These are phyloP conservation scores for Cystobasidium ongulense DNA, from an alignment of 768 basidiomycete genomes.

Conservation along the genomic window DNA sequence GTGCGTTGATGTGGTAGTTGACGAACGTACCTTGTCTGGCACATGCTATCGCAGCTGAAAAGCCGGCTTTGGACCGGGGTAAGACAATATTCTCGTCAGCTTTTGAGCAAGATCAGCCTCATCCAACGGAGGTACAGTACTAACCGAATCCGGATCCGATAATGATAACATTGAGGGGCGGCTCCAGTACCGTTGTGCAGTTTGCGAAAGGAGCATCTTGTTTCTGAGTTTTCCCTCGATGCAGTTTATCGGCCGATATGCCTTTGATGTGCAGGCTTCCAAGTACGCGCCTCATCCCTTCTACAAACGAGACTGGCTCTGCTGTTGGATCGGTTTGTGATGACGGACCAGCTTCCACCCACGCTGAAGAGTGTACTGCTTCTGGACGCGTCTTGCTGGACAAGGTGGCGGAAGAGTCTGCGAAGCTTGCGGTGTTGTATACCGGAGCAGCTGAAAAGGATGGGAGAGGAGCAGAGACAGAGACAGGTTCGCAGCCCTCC, in stretches of 20 bases:
- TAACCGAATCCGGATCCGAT: conserved; percentile 35
- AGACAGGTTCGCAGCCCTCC: background rate
- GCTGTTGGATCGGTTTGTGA: background rate
- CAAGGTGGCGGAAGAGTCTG: background rate
- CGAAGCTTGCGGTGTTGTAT: background rate
- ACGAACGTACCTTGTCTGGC: conserved; percentile 21
- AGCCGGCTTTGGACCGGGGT: conserved; percentile 25
- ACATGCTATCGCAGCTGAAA: conserved; percentile 36
- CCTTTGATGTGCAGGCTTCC: conserved; percentile 5
- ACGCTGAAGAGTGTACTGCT: background rate
- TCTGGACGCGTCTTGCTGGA: background rate
- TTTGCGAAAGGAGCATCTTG: conserved; percentile 11
- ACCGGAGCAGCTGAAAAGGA: background rate
- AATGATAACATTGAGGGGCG: conserved; percentile 26
- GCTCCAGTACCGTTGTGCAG: background rate
- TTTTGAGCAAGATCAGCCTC: no score
- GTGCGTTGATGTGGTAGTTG: background rate
- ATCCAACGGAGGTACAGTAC: background rate
- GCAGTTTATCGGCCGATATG: background rate
- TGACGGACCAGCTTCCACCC: background rate
- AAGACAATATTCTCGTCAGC: background rate
- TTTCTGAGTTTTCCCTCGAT: background rate
- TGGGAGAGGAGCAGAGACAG: background rate
- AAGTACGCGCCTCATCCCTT: conserved; percentile 5
- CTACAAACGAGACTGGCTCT: background rate